Base-by-base conservation (phyloP, 164 flowering plant genomes). In the Vitis riparia region DNA sequence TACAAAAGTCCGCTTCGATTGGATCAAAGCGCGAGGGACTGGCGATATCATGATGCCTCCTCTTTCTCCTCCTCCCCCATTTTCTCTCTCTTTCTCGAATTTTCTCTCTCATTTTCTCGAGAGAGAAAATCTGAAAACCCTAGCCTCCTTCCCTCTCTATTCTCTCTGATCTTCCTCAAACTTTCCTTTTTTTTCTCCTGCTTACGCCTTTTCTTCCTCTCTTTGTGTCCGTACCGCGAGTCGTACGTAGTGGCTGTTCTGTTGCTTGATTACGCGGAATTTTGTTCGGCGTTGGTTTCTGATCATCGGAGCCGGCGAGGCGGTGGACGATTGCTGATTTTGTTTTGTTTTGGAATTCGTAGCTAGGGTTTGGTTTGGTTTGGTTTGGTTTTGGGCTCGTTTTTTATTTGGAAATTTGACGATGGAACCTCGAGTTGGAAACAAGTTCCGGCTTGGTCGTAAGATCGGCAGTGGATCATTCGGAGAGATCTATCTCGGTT, bases 401-500 rank as follows among this genome's bases (percentile, higher is more conserved):
- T 73, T 49, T 14, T 51, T 59, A 44, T 12, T 59, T 12, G 12
- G 14, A 2, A 17, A 47, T 12, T 8, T 51, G 5, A 6, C 64
- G 32, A 86, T 86, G 90, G 90, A 86, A 76, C 85, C 90, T 68
- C 80, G 88, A 11, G 86, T 86, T 17, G 90, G 85, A 8, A 83
- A 83, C 68, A 86, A 84, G 78, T 86, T 78, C 59, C 81, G 85
- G 30, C 82, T 86, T 6, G 87, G 87, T 16, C 81, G 87, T 44
- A 86, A 86, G 83, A 86, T 86, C 77, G 89, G 89, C 9, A 81
- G 87, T 56, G 89, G 89, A 32, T 86, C 89, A 0, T 86, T 86
- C 48, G 89, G 89, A 58, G 89, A 86, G 86, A 86, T 86, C 82
- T 86, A 84, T 73, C 83, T 84, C 13, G 90, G 90, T 86, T 37